These are phyloP conservation scores for Furculomyces boomerangus DNA, from an alignment of 371 early-diverging fungal species.

Conservation along the genomic window DNA sequence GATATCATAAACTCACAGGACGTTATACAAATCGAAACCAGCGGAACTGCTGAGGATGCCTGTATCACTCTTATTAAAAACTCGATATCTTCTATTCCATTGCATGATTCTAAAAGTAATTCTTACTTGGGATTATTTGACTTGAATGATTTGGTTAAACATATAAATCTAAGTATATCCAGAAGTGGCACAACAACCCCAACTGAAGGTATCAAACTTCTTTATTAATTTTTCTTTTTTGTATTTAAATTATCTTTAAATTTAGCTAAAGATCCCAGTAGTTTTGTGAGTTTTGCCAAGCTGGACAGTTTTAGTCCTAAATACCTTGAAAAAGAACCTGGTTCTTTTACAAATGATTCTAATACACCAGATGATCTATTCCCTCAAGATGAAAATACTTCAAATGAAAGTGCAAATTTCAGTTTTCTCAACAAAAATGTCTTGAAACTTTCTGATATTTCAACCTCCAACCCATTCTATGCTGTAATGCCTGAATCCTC, in stretches of 20 bases:
- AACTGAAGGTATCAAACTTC: too few relatives aligned
- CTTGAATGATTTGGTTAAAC: constrained; percentile 54
- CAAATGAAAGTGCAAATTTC: background rate
- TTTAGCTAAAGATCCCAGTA: background rate
- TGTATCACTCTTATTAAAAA: constrained; percentile 22
- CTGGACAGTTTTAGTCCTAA: constrained; percentile 15
- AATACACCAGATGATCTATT: constrained; percentile 23
- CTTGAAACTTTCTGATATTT: constrained; percentile 32
- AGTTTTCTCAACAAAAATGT: background rate
- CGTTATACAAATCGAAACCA: constrained; percentile 17
- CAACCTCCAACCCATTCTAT: constrained; percentile 70
- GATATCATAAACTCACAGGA: constrained; percentile 14
- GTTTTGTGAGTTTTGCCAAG: constrained; percentile 3
- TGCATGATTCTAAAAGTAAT: constrained; percentile 31
- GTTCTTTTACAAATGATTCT: background rate
- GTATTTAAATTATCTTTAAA: too few relatives aligned
- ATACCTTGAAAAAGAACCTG: background rate
- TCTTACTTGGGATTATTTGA: constrained; percentile 73
- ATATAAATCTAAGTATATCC: constrained; percentile 24
- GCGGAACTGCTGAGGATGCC: constrained; percentile 15
- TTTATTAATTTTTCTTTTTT: too few relatives aligned
- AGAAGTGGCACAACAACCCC: constrained; percentile 40
- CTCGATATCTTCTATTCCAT: constrained; percentile 50
- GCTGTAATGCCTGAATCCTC: constrained; percentile 58
- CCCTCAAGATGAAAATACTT: constrained; percentile 23